Percentiles rank a stretch among this genome's conserved stretches.
These are phyloP conservation scores for Wickerhamiella kurtzmanii DNA, from an alignment of 805 yeast genomes.

Conservation along the genomic window DNA sequence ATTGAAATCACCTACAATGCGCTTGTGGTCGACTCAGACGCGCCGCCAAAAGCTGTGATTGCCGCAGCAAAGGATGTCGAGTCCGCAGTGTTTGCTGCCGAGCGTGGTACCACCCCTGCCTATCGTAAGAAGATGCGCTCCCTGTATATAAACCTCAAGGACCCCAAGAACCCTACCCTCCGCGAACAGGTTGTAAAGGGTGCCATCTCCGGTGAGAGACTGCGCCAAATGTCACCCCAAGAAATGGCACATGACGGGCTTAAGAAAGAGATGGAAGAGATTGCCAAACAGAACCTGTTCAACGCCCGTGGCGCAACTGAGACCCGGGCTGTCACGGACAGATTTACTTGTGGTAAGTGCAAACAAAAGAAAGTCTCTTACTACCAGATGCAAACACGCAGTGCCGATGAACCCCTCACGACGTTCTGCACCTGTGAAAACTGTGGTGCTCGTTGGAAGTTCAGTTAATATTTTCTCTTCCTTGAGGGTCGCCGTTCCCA, in stretches of 20 bases:
- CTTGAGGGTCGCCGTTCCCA: background rate
- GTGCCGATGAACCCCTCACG: slow-evolving; percentile 97
- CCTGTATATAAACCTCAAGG: slow-evolving; percentile 72
- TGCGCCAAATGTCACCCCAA: slow-evolving; percentile 75
- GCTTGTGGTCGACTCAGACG: slow-evolving; percentile 64
- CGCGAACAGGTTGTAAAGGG: slow-evolving; percentile 54
- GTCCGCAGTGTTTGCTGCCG: slow-evolving; percentile 47
- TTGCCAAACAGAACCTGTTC: slow-evolving; percentile 77
- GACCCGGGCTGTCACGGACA: slow-evolving; percentile 87
- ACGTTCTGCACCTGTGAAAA: slow-evolving; percentile 96
- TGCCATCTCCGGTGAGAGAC: slow-evolving; percentile 48
- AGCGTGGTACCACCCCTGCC: slow-evolving; percentile 38
- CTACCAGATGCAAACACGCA: slow-evolving; percentile 94
- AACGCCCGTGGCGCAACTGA: slow-evolving; percentile 97
- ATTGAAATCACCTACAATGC: slow-evolving; percentile 79
- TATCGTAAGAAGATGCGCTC: slow-evolving; percentile 80
- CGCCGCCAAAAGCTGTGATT: slow-evolving; percentile 46
- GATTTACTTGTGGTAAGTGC: slow-evolving; percentile 96
- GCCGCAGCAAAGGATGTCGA: slow-evolving; percentile 60
- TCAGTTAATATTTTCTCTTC: slow-evolving; percentile 36
- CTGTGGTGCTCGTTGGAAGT: slow-evolving; percentile 98
- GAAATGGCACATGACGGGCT: slow-evolving; percentile 92
- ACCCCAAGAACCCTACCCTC: slow-evolving; percentile 78
- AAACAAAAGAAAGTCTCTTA: slow-evolving; percentile 93
- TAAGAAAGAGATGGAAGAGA: slow-evolving; percentile 69